Evolutionary conservation across 1,139 yeast species (phyloP).

Genomic region (Candida anutae): DNA sequence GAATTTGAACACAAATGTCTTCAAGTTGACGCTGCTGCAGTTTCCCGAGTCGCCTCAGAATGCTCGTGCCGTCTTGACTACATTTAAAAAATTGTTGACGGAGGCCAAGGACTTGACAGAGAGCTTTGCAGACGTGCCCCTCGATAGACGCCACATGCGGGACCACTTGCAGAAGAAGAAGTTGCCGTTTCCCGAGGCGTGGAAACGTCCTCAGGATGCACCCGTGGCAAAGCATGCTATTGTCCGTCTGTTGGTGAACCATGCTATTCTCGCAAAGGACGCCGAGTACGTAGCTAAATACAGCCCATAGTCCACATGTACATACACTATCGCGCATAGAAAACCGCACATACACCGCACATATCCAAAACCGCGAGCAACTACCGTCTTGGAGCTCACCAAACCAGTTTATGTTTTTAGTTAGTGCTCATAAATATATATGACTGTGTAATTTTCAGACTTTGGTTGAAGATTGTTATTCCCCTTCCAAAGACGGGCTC

Average conservation of each 20-base stretch:
- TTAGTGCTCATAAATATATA: no score
- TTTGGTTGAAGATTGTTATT: no score
- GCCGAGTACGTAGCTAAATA: constrained; percentile 18
- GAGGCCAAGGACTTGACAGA: constrained; percentile 58
- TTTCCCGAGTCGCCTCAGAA: constrained; percentile 81
- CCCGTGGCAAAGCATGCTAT: constrained; percentile 33
- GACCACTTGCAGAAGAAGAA: constrained; percentile 34
- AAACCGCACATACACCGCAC: no score
- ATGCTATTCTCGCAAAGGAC: constrained; percentile 27
- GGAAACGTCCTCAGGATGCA: constrained; percentile 77
- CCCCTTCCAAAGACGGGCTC: no score
- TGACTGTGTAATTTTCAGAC: no score
- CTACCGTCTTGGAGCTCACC: no score
- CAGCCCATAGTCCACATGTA: constrained; percentile 15
- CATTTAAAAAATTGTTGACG: constrained; percentile 49
- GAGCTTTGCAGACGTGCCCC: constrained; percentile 73
- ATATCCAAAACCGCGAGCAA: no score
- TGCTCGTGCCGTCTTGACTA: constrained; percentile 62
- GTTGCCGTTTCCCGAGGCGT: constrained; percentile 60
- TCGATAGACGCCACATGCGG: constrained; percentile 67
- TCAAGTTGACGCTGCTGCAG: constrained; percentile 56
- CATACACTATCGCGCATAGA: no score
- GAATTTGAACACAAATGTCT: constrained; percentile 48
- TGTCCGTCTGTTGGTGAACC: constrained; percentile 27
- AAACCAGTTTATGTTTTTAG: no score